These are phyloP conservation scores for Verticillium nubilum DNA, from an alignment of 2,329 filamentous ascomycete species.

Conservation along the genomic window DNA sequence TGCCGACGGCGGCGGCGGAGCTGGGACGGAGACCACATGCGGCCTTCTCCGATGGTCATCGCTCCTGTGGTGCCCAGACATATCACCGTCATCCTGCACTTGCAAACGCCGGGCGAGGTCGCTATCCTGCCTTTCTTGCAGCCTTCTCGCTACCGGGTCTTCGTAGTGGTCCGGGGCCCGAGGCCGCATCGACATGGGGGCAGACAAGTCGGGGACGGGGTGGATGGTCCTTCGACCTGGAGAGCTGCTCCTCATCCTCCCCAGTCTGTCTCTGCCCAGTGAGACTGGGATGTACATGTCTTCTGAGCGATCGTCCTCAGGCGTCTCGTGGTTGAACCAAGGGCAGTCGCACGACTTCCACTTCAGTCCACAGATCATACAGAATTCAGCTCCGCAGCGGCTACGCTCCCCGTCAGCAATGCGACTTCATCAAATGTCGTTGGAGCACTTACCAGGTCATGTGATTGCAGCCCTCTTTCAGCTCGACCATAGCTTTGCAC, in stretches of 20 bases:
- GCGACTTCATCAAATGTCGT: background rate
- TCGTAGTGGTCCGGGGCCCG: conserved; percentile 32
- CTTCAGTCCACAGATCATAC: conserved; percentile 74
- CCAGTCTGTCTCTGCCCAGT: conserved; percentile 13
- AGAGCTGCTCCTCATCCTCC: conserved; percentile 2
- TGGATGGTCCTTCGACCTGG: conserved; percentile 6
- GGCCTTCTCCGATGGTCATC: conserved; percentile 46
- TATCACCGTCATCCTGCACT: conserved; percentile 36
- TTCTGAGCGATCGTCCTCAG: conserved; percentile 48
- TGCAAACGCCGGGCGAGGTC: conserved; percentile 29
- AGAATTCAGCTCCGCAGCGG: conserved; percentile 78
- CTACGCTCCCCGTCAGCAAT: conserved; percentile 28
- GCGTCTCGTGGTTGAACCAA: conserved; percentile 63
- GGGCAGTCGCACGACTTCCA: conserved; percentile 84
- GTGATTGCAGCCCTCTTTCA: conserved; percentile 80
- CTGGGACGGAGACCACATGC: conserved; percentile 27
- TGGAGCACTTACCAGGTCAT: conserved; percentile 67
- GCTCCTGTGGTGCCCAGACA: conserved; percentile 51
- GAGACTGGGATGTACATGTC: conserved; percentile 44
- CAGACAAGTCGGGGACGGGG: conserved; percentile 10
- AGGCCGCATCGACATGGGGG: background rate
- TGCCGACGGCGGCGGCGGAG: conserved; percentile 20
- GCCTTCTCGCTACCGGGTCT: conserved; percentile 35
- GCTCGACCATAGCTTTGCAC: conserved; percentile 69
- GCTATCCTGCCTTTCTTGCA: conserved; percentile 42